phyloP scores from a whole-genome alignment of 805 yeast genomes.

The Candida xiaguanensis region DNA sequence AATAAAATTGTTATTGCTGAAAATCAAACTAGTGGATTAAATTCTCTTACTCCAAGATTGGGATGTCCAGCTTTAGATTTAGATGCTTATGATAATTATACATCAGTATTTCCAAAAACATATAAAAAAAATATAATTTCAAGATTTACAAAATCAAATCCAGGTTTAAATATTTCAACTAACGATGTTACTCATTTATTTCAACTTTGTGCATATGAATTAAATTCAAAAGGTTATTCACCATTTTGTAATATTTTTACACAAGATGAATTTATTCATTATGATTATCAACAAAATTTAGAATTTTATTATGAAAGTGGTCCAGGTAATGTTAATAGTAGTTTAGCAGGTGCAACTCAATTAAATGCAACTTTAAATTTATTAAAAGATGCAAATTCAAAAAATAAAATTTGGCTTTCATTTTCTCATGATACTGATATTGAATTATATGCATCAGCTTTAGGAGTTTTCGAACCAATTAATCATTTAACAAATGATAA shows the following conservation, averaged over 20 bases:
- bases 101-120: constrained; percentile 12
- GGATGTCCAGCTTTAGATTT: constrained; percentile 38
- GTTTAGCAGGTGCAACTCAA: constrained; percentile 55
- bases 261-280: constrained; percentile 59
- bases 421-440: constrained; percentile 76
- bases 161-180: constrained; percentile 48
- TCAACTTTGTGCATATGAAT: constrained; percentile 71
- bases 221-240: constrained; percentile 66
- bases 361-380: constrained; percentile 46
- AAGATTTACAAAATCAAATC: constrained; percentile 53
- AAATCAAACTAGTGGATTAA: constrained; percentile 47
- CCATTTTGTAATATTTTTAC: constrained; percentile 68
- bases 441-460: constrained; percentile 57
- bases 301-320: constrained; percentile 59
- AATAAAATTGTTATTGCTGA: constrained; percentile 46
- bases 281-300: constrained; percentile 59
- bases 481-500: constrained; percentile 42
- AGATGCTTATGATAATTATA: constrained; percentile 3
- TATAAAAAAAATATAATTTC: constrained; percentile 53
- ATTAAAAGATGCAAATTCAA: constrained; percentile 39
- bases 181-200: constrained; percentile 53
- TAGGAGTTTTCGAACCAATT: constrained; percentile 51
- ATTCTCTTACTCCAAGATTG: constrained; percentile 54
- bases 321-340: constrained; percentile 56
- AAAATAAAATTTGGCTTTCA: constrained; percentile 57